phyloP scores from a whole-genome alignment of 176 grass and related monocot species.

The maize (Zea mays) region DNA sequence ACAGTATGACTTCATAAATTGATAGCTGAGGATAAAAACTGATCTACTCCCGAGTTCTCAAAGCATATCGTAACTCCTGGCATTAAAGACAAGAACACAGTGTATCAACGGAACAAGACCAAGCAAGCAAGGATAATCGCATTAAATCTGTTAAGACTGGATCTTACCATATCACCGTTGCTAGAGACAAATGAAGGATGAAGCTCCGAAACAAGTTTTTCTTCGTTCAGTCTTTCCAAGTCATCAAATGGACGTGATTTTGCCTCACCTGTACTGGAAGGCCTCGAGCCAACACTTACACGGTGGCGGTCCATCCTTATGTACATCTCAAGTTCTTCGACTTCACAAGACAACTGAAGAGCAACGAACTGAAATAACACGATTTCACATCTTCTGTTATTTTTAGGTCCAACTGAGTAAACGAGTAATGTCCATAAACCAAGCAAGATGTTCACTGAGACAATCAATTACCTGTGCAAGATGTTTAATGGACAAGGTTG shows the following conservation, averaged over 20 bases:
- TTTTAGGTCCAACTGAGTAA: constrained; percentile 25
- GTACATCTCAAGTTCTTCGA: constrained; percentile 63
- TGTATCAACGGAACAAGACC: neutral
- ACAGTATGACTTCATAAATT: constrained; percentile 11
- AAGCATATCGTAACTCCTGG: constrained; percentile 52
- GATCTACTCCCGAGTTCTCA: constrained; percentile 45
- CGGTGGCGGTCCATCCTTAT: constrained; percentile 29
- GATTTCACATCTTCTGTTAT: constrained; percentile 18
- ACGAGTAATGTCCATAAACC: constrained; percentile 3
- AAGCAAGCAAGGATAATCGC: constrained; percentile 10
- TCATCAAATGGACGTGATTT: constrained; percentile 33
- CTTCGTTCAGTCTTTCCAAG: constrained; percentile 48
- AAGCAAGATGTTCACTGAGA: constrained; percentile 2
- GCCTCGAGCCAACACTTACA: constrained; percentile 15
- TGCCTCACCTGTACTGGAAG: constrained; percentile 2
- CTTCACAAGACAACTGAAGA: constrained; percentile 48
- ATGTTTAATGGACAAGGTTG: constrained; percentile 54
- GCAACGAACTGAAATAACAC: constrained; percentile 58
- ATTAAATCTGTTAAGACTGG: constrained; percentile 12
- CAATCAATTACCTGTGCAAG: constrained; percentile 54
- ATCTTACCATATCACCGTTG: constrained; percentile 47
- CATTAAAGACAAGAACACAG: neutral
- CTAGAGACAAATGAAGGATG: constrained; percentile 34
- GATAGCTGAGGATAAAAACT: constrained; percentile 10
- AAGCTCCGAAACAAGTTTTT: constrained; percentile 53